phyloP scores from a whole-genome alignment of 495 filamentous ascomycete species.

The Penicillium daleae region DNA sequence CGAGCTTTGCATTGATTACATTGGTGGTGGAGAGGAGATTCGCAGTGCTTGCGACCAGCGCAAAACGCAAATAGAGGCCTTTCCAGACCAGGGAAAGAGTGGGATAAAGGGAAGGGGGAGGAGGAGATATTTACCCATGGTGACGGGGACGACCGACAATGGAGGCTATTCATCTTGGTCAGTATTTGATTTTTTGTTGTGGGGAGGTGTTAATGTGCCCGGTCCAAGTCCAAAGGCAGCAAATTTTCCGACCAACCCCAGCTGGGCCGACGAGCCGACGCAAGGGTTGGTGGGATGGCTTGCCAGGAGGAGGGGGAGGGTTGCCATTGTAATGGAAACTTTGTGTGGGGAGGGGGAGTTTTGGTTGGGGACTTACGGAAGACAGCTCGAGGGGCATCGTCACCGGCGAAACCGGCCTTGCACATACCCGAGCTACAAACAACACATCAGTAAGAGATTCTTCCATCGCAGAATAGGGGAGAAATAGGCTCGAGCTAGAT shows the following conservation, averaged over 20 bases:
- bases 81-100: slow-evolving; percentile 32
- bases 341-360: slow-evolving; percentile 22
- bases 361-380: slow-evolving; percentile 84
- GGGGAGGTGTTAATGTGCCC: background rate
- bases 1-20: background rate
- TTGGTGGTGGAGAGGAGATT: background rate
- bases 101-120: background rate
- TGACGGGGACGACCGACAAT: slow-evolving; percentile 99
- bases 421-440: slow-evolving; percentile 95
- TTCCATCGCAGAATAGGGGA: background rate
- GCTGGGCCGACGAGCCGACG: slow-evolving; percentile 23
- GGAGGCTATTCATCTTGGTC: slow-evolving; percentile 66
- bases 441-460: slow-evolving; percentile 52
- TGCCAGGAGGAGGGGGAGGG: slow-evolving; percentile 23
- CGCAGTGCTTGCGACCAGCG: background rate
- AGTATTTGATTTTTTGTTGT: slow-evolving; percentile 22
- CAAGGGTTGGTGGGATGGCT: slow-evolving; percentile 34
- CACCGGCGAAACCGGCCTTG: slow-evolving; percentile 99
- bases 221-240: background rate
- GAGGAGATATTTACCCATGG: slow-evolving; percentile 80
- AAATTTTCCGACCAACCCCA: slow-evolving; percentile 2
- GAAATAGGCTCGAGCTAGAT: background rate
- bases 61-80: slow-evolving; percentile 12
- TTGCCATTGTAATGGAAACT: slow-evolving; percentile 8
- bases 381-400: slow-evolving; percentile 98